phyloP scores from a whole-genome alignment of 352 stramenopile genomes.

The Phytophthora sp. region DNA sequence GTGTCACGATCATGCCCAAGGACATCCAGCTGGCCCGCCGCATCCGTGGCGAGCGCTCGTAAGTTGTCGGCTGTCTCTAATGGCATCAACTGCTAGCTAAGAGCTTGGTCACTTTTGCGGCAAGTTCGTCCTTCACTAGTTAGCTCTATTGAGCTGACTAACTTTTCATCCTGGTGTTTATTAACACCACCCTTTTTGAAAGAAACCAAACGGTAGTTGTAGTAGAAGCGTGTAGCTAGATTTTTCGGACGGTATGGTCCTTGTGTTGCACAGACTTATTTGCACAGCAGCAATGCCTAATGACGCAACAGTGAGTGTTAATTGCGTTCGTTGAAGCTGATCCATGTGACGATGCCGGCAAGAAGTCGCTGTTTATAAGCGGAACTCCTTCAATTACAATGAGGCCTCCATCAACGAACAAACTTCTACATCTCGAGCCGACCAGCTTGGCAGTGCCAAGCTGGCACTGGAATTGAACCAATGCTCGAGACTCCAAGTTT shows the following conservation, averaged over 20 bases:
- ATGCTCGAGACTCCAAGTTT: too few relatives aligned
- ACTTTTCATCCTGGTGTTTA: constrained; percentile 76
- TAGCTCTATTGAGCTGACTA: constrained; percentile 15
- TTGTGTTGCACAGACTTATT: too few relatives aligned
- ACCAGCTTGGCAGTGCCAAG: too few relatives aligned
- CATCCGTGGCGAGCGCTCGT: constrained; percentile 90
- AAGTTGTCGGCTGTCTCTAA: constrained; percentile 39
- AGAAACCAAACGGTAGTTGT: constrained; percentile 36
- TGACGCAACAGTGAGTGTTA: too few relatives aligned
- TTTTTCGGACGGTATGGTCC: background rate
- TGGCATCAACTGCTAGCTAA: constrained; percentile 2
- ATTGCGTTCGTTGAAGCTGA: too few relatives aligned
- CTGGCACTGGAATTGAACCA: too few relatives aligned
- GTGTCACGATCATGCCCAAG: constrained; percentile 95
- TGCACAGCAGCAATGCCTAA: too few relatives aligned
- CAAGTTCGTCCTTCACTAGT: background rate
- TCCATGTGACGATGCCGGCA: too few relatives aligned
- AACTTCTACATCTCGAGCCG: too few relatives aligned
- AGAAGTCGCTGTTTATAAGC: too few relatives aligned
- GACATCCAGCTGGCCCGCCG: constrained; percentile 94
- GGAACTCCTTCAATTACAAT: too few relatives aligned
- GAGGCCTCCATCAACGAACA: too few relatives aligned
- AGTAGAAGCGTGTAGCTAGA: background rate
- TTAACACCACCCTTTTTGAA: constrained; percentile 80
- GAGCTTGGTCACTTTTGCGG: background rate